A percentile compares a stretch with the other conserved stretches of the same genome.
Evolutionary conservation across 441 rosid species (phyloP).

Genomic region (Breynia disticha): DNA sequence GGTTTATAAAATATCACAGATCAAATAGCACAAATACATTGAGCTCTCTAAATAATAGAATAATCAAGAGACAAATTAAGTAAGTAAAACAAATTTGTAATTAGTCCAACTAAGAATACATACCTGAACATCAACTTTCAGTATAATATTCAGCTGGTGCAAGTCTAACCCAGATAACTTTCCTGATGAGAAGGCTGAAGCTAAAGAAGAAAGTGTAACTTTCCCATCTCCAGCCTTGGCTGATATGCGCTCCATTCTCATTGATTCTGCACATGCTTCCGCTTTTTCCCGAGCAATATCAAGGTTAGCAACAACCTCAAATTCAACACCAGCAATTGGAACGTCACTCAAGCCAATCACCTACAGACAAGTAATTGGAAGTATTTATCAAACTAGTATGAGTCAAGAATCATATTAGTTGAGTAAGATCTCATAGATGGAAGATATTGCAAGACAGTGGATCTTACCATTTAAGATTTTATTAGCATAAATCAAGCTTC

Average conservation of each 20-base stretch:
- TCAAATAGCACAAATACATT: neutral
- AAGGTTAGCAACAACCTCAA: slow-evolving; percentile 70
- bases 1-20: neutral
- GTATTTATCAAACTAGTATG: slow-evolving; percentile 11
- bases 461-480: no score
- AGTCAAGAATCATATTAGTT: slow-evolving; percentile 6
- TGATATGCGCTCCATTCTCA: slow-evolving; percentile 72
- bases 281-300: slow-evolving; percentile 86
- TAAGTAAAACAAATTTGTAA: neutral
- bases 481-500: no score
- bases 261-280: slow-evolving; percentile 49
- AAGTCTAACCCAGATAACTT: slow-evolving; percentile 78
- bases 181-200: slow-evolving; percentile 77
- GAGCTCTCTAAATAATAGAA: neutral
- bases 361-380: slow-evolving; percentile 26
- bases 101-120: slow-evolving; percentile 14
- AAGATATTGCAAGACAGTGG: no score
- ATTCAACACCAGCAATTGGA: slow-evolving; percentile 85
- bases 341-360: slow-evolving; percentile 81
- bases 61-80: neutral
- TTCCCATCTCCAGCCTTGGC: slow-evolving; percentile 95
- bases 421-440: no score
- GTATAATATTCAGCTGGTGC: slow-evolving; percentile 83
- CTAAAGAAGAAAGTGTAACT: slow-evolving; percentile 88
- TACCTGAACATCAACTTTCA: slow-evolving; percentile 97